phyloP scores from a whole-genome alignment of 2,329 filamentous ascomycete species.

The Lasiodiplodia theobromae region DNA sequence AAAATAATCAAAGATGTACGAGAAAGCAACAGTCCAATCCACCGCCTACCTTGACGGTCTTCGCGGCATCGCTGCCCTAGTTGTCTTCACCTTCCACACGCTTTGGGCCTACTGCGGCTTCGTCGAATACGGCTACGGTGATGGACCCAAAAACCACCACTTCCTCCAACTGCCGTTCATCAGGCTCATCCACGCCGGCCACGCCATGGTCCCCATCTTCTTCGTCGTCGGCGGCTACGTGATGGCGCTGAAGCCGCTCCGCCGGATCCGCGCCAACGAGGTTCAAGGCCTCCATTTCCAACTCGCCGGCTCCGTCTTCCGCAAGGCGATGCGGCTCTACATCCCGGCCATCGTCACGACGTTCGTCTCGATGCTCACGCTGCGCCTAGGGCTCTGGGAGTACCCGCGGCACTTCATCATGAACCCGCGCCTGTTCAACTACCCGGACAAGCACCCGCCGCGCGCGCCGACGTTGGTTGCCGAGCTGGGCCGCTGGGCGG shows the following conservation, averaged over 20 bases:
- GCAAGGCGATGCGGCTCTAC: conserved; percentile 49
- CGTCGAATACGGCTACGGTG: conserved; percentile 29
- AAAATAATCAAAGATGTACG: not conserved
- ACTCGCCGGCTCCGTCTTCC: conserved; percentile 53
- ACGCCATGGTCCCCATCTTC: conserved; percentile 57
- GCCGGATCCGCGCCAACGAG: conserved; percentile 51
- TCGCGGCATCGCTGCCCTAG: conserved; percentile 13
- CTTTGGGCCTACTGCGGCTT: conserved; percentile 19
- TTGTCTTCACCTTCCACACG: conserved; percentile 26
- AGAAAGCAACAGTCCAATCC: not conserved
- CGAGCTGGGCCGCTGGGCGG: not conserved
- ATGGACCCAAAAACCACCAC: conserved; percentile 25
- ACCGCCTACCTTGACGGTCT: conserved; percentile 19
- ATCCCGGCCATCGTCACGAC: not conserved
- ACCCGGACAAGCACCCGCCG: conserved; percentile 19
- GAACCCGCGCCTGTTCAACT: conserved; percentile 7
- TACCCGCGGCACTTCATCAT: conserved; percentile 6
- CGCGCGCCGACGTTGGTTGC: not conserved
- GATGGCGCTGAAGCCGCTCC: conserved; percentile 40
- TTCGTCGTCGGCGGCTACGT: conserved; percentile 59
- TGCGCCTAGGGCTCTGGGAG: conserved; percentile 20
- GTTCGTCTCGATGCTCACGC: conserved; percentile 45
- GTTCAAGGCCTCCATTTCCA: conserved; percentile 48
- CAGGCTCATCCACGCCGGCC: conserved; percentile 40
- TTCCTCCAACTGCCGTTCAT: conserved; percentile 33